phyloP scores from a whole-genome alignment of 208 protist genomes.

The Novymonas esmeraldas region DNA sequence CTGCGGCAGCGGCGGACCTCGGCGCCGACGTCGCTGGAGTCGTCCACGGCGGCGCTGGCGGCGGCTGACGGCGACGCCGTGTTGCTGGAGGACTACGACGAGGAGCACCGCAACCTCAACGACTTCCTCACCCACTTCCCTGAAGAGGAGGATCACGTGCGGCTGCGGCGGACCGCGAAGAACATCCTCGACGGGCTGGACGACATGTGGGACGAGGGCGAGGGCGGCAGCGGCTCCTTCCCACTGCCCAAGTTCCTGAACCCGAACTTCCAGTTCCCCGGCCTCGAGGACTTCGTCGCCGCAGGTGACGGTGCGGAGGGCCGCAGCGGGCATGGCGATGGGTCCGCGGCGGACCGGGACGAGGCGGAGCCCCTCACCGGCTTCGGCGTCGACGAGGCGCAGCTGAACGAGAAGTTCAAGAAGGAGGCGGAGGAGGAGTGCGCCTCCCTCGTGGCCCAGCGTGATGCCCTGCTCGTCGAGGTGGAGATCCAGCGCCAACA shows the following conservation, averaged over 20 bases:
- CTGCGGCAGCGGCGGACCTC: background rate
- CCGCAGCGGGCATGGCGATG: slow-evolving; percentile 5
- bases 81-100: slow-evolving; percentile 11
- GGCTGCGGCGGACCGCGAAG: slow-evolving; percentile 62
- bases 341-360: background rate
- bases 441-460: slow-evolving; percentile 48
- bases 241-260: slow-evolving; percentile 23
- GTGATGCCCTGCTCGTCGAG: slow-evolving; percentile 47
- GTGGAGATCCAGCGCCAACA: slow-evolving; percentile 45
- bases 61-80: background rate
- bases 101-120: slow-evolving; percentile 43
- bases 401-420: slow-evolving; percentile 53
- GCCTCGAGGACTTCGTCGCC: slow-evolving; percentile 9
- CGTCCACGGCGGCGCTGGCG: background rate
- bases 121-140: slow-evolving; percentile 70
- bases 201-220: slow-evolving; percentile 29
- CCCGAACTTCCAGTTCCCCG: slow-evolving; percentile 5
- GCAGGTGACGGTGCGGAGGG: slow-evolving; percentile 3
- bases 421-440: slow-evolving; percentile 64
- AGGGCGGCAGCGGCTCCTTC: slow-evolving; percentile 1
- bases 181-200: slow-evolving; percentile 51
- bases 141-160: slow-evolving; percentile 63
- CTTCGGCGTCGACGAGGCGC: slow-evolving; percentile 46
- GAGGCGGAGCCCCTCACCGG: slow-evolving; percentile 33
- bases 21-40: background rate